phyloP scores from a whole-genome alignment of 2,329 filamentous ascomycete genomes.

The Elsinoe arachidis region DNA sequence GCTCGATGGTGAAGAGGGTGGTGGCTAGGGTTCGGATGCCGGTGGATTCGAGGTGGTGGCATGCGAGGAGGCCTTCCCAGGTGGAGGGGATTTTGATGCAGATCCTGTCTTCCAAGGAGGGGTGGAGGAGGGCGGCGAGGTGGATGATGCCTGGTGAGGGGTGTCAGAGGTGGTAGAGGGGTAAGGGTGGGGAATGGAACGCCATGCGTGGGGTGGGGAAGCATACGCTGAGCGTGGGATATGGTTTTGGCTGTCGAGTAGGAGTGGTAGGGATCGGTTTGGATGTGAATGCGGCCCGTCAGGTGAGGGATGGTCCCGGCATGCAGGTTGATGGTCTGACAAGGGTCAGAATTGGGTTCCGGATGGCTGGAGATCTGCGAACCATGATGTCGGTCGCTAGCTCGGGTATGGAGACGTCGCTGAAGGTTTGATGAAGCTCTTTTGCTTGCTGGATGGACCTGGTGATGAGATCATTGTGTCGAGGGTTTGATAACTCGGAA shows the following conservation, averaged over 20 bases:
- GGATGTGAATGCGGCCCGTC: constrained; percentile 13
- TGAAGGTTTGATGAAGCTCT: constrained; percentile 6
- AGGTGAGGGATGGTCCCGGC: constrained; percentile 7
- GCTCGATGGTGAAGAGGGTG: constrained; percentile 53
- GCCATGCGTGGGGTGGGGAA: not conserved
- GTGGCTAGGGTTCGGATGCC: constrained; percentile 55
- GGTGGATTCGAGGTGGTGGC: constrained; percentile 42
- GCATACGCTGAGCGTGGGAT: constrained; percentile 13
- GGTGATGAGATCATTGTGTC: constrained; percentile 10
- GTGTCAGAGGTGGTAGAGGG: not conserved
- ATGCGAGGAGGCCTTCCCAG: constrained; percentile 56
- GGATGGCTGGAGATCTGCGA: constrained; percentile 2
- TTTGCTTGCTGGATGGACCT: constrained; percentile 13
- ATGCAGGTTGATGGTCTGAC: not conserved
- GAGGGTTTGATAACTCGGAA: constrained; percentile 11
- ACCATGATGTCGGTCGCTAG: constrained; percentile 16
- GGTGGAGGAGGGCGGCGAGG: constrained; percentile 7
- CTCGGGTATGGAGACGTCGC: constrained; percentile 12
- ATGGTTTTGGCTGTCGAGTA: constrained; percentile 13
- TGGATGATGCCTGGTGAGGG: constrained; percentile 12
- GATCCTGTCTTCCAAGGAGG: constrained; percentile 31
- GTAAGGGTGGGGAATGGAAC: not conserved
- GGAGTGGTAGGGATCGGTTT: constrained; percentile 17
- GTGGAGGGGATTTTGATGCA: constrained; percentile 58
- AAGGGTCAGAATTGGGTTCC: not conserved